Evolutionary conservation across 2,329 filamentous ascomycete genomes (phyloP).

Genomic region (Dactylella cylindrospora): DNA sequence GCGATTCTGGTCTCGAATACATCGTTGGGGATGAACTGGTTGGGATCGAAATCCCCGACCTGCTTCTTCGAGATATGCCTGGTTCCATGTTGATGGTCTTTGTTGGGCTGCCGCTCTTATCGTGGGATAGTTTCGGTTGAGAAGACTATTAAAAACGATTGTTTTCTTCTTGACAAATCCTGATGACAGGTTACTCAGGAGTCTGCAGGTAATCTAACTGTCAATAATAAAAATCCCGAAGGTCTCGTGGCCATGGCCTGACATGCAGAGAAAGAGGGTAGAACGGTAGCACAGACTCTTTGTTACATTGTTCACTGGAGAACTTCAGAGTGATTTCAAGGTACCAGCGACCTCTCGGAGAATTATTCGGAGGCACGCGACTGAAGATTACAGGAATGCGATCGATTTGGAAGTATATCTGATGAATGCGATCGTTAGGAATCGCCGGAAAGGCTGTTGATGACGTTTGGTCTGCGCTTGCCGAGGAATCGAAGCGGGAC

Average conservation of each 20-base stretch:
- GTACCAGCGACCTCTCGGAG: conserved; percentile 13
- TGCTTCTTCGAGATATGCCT: conserved; percentile 15
- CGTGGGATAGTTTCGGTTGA: background rate
- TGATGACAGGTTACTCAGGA: conserved; percentile 11
- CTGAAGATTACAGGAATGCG: conserved; percentile 11
- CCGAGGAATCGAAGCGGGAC: conserved; percentile 28
- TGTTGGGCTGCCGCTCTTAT: conserved; percentile 1
- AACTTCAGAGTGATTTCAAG: conserved; percentile 5
- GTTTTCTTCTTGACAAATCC: conserved; percentile 11
- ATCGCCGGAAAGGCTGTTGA: conserved; percentile 25
- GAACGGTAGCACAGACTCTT: conserved; percentile 14
- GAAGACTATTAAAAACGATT: background rate
- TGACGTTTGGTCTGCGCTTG: conserved; percentile 43
- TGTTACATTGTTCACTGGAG: conserved; percentile 36
- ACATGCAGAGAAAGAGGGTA: background rate
- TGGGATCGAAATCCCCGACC: conserved; percentile 21
- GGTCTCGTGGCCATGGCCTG: conserved; percentile 15
- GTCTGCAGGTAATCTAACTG: conserved; percentile 8
- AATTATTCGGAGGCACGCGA: conserved; percentile 25
- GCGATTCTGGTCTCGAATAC: conserved; percentile 14
- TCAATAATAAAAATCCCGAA: conserved; percentile 17
- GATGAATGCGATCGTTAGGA: conserved; percentile 20
- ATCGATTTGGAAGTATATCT: conserved; percentile 7
- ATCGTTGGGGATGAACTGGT: conserved; percentile 16
- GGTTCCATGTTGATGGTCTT: conserved; percentile 5